A percentile compares a stretch with the other conserved stretches of the same genome.
These are phyloP conservation scores for Paramecium tetraurelia DNA, from an alignment of 73 alveolate species.

Conservation along the genomic window DNA sequence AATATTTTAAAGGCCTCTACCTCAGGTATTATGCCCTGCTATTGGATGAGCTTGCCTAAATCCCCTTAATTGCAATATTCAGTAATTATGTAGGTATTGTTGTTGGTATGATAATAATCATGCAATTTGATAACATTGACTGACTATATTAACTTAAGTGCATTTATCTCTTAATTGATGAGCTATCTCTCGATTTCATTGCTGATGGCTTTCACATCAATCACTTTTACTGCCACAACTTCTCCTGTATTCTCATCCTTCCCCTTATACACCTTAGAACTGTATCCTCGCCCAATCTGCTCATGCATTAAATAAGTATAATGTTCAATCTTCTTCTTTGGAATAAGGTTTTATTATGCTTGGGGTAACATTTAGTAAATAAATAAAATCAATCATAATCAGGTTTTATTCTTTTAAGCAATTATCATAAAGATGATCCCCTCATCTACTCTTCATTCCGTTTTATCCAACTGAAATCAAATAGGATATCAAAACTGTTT, in stretches of 20 bases:
- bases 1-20: slow-evolving; percentile 50
- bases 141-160: slow-evolving; percentile 45
- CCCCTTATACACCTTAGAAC: slow-evolving; percentile 63
- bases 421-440: background rate
- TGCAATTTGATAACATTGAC: slow-evolving; percentile 51
- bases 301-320: slow-evolving; percentile 56
- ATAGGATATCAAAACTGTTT: background rate
- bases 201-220: slow-evolving; percentile 57
- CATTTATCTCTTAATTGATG: slow-evolving; percentile 51
- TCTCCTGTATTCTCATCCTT: slow-evolving; percentile 61
- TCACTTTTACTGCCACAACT: slow-evolving; percentile 57
- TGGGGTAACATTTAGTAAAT: background rate
- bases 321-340: slow-evolving; percentile 60
- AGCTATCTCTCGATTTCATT: slow-evolving; percentile 51
- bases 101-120: slow-evolving; percentile 45
- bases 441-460: background rate
- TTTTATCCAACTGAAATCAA: background rate
- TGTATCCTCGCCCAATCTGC: slow-evolving; percentile 57
- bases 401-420: background rate
- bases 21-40: slow-evolving; percentile 19
- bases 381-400: background rate
- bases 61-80: slow-evolving; percentile 65
- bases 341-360: slow-evolving; percentile 44
- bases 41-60: slow-evolving; percentile 49
- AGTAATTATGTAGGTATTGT: slow-evolving; percentile 60